These are phyloP conservation scores for Phytophthora tubulina DNA, from an alignment of 352 stramenopile species.

Conservation along the genomic window DNA sequence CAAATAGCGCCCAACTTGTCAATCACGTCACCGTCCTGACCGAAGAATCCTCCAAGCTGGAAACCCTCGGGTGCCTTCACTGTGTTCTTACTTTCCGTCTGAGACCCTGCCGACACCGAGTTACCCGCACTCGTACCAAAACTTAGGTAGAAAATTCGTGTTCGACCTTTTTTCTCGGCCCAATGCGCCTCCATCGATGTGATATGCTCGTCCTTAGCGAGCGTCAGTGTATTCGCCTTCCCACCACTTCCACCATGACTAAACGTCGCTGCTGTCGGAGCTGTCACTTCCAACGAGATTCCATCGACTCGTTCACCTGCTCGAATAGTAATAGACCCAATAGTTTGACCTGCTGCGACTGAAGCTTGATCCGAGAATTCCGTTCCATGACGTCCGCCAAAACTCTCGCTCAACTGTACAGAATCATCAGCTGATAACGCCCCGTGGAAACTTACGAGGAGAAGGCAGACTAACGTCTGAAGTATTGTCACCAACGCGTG, in stretches of 20 bases:
- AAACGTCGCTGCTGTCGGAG: conserved; percentile 26
- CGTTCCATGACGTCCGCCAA: conserved; percentile 30
- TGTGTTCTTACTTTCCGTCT: conserved; percentile 27
- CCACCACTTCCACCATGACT: conserved; percentile 38
- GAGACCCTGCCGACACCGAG: conserved; percentile 15
- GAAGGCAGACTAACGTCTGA: conserved; percentile 13
- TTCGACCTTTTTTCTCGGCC: conserved; percentile 26
- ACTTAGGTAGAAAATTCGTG: conserved; percentile 34
- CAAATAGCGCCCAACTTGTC: conserved; percentile 39
- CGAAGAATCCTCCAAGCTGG: conserved; percentile 39
- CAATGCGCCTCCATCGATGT: conserved; percentile 43
- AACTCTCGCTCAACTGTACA: conserved; percentile 32
- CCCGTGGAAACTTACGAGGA: conserved; percentile 6
- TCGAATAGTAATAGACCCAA: conserved; percentile 34
- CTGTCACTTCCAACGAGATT: conserved; percentile 27
- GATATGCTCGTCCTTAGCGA: conserved; percentile 25
- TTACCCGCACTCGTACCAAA: conserved; percentile 36
- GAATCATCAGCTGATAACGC: conserved; percentile 19
- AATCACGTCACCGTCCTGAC: conserved; percentile 30
- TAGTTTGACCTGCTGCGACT: conserved; percentile 20
- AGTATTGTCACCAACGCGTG: neutral
- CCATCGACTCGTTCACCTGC: conserved; percentile 26
- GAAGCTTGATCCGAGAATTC: conserved; percentile 35
- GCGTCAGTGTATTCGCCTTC: conserved; percentile 7
- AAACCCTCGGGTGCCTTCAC: conserved; percentile 38